Evolutionary conservation across 495 filamentous ascomycete species (phyloP), one percentile per base, ranked within the genome.

Genomic region (Parathielavia appendiculata): DNA sequence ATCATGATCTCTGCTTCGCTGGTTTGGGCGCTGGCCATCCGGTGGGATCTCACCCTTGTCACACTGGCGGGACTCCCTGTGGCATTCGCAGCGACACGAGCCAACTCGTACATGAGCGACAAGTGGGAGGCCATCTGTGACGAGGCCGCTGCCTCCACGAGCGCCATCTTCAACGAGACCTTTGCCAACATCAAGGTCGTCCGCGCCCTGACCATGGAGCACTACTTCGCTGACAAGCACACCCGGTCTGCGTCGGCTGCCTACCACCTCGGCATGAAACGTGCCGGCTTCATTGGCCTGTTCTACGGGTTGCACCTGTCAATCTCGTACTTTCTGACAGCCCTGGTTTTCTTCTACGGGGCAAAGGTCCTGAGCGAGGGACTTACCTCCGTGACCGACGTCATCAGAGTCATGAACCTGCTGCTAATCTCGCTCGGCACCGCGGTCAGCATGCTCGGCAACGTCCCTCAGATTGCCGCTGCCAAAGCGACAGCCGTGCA

Each of bases 121-220:
- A 78, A 79, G 51, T 95, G 88, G 88, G 92, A 97, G 63, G 71
- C 73, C 16, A 74, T 73, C 55, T 85, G 80, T 63, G 87, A 88
- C 61, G 74, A 82, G 34, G 83, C 83, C 1, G 79, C 80, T 16
- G 76, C 77, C 16, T 56, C 71, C 4, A 75, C 82, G 0, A 78
- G 78, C 26, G 71, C 79, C 30, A 77, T 92, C 22, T 83, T 92
- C 58, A 80, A 78, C 7, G 92, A 97, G 70, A 88, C 88, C 0
- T 89, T 97, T 58, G 73, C 81, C 39, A 91, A 92, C 66, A 87
- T 97, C 67, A 81, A 84, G 39, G 89, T 91, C 8, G 90, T 97
- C 16, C 77, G 88, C 39, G 83, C 87, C 1, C 69, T 97, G 46
- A 91, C 87, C 0, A 72, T 97, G 0, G 91, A 96, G 71, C 59